Percentiles rank a stretch among this genome's conserved stretches.
Evolutionary conservation across 129 eudicot genomes (phyloP).

Genomic region (Helianthus annuus): DNA sequence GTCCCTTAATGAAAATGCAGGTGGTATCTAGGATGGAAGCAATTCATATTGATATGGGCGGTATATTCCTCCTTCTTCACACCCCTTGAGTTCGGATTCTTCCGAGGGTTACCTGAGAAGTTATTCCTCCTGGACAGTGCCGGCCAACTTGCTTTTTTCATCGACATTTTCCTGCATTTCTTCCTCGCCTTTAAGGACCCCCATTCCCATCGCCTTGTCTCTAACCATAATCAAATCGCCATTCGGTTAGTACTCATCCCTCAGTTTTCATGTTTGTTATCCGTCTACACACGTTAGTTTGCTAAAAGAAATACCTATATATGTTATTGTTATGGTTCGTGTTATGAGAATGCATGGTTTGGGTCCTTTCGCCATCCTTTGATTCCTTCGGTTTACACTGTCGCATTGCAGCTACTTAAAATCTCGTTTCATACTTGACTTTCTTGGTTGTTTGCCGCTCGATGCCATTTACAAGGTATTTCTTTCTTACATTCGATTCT

Average conservation of each 20-base stretch:
- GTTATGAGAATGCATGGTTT: background rate
- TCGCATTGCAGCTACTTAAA: constrained; percentile 49
- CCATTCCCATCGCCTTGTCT: constrained; percentile 47
- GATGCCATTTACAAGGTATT: constrained; percentile 68
- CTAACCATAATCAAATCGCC: constrained; percentile 51
- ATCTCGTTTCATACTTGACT: constrained; percentile 58
- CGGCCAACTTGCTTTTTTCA: constrained; percentile 63
- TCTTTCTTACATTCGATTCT: background rate
- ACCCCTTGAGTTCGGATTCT: constrained; percentile 73
- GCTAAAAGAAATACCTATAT: background rate
- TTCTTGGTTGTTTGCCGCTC: constrained; percentile 70
- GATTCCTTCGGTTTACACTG: too few species aligned
- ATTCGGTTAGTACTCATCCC: constrained; percentile 31
- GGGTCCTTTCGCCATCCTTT: too few species aligned
- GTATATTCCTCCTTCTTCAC: constrained; percentile 79
- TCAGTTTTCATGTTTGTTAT: background rate
- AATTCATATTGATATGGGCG: constrained; percentile 73
- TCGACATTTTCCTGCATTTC: constrained; percentile 55
- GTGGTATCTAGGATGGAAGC: constrained; percentile 59
- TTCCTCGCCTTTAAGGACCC: constrained; percentile 55
- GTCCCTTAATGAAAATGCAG: constrained; percentile 33
- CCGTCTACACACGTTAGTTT: background rate
- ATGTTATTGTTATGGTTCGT: too few species aligned
- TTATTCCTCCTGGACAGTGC: constrained; percentile 72
- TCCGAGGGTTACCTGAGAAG: constrained; percentile 64